Evolutionary conservation across 1,284 basidiomycete genomes (phyloP).

Genomic region (Rhodotorula sp.): DNA sequence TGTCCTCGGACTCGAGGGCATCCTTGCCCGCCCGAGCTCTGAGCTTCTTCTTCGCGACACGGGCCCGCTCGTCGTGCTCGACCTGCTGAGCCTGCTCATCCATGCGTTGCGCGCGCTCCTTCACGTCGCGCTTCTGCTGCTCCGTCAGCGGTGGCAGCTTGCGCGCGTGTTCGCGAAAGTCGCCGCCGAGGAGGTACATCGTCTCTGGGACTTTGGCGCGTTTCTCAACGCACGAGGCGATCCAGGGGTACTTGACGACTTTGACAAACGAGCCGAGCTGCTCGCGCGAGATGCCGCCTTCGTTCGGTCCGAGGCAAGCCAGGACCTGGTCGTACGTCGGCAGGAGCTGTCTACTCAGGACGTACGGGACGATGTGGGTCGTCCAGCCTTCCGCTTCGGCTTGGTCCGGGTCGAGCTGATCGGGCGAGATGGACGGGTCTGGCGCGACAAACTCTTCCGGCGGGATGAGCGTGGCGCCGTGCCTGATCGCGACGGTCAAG

Average conservation of each 20-base stretch:
- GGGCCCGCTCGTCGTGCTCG: background rate
- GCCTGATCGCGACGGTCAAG: constrained; percentile 6
- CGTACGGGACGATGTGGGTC: constrained; percentile 33
- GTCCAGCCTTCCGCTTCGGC: constrained; percentile 27
- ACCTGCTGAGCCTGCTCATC: background rate
- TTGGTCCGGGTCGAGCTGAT: background rate
- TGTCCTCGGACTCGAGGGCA: constrained; percentile 4
- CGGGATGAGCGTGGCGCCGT: constrained; percentile 29
- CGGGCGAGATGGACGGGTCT: background rate
- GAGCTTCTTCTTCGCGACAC: background rate
- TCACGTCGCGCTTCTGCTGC: constrained; percentile 3
- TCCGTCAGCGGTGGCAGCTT: background rate
- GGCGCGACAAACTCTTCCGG: constrained; percentile 27
- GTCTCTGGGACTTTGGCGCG: constrained; percentile 10
- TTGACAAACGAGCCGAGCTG: constrained; percentile 29
- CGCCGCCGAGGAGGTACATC: constrained; percentile 13
- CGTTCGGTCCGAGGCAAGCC: constrained; percentile 15
- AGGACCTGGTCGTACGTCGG: constrained; percentile 20
- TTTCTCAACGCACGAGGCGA: constrained; percentile 2
- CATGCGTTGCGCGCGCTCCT: background rate
- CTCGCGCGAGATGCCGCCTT: constrained; percentile 4
- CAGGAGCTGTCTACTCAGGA: background rate
- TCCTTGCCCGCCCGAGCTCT: background rate
- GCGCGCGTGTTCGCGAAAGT: background rate
- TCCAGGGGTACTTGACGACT: constrained; percentile 24